These are phyloP conservation scores for Vaccinium macrocarpon DNA, from an alignment of 148 eudicot species.

Conservation along the genomic window DNA sequence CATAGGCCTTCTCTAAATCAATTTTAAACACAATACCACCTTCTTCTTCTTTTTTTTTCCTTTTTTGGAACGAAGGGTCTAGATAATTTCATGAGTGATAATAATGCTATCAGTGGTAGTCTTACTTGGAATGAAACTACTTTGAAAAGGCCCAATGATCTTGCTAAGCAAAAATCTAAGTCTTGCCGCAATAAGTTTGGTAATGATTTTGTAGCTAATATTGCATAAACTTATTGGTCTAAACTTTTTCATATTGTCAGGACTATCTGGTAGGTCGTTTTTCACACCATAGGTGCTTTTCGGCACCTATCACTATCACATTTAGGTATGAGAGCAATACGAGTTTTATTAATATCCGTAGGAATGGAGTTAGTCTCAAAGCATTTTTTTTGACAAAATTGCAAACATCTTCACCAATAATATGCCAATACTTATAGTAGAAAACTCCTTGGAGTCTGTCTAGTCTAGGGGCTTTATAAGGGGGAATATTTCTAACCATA, in stretches of 20 bases:
- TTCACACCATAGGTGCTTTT: too few species aligned
- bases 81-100: too few species aligned
- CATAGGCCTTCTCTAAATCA: not conserved
- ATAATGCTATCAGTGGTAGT: not conserved
- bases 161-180: not conserved
- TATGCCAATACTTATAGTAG: too few species aligned
- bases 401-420: not conserved
- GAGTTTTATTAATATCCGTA: not conserved
- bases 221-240: not conserved
- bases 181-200: not conserved
- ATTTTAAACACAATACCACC: not conserved
- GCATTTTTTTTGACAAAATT: not conserved
- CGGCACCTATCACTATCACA: too few species aligned
- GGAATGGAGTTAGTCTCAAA: too few species aligned
- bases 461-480: not conserved
- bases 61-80: not conserved
- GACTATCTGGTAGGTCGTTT: too few species aligned
- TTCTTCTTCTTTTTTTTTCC: too few species aligned
- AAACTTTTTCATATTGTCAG: too few species aligned
- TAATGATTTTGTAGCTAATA: too few species aligned
- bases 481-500: too few species aligned
- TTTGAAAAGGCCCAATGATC: not conserved
- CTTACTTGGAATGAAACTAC: not conserved
- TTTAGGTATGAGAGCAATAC: not conserved
- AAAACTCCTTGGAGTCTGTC: too few species aligned